Evolutionary conservation across 164 flowering plant species (phyloP).

Genomic region (Kingdonia uniflora): DNA sequence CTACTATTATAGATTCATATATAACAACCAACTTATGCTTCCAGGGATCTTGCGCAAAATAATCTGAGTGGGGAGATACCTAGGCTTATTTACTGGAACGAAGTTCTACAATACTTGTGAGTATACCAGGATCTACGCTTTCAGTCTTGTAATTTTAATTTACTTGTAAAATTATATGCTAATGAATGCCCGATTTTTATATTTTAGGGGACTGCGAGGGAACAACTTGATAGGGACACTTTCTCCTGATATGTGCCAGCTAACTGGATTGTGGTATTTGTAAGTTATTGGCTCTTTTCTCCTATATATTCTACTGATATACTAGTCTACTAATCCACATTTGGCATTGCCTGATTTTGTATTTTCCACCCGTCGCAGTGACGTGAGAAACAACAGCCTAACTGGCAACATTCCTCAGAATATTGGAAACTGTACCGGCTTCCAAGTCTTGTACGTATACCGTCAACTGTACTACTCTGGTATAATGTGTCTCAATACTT

Average conservation of each 20-base stretch:
- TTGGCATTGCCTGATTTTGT: neutral
- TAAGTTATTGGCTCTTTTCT: conserved; percentile 34
- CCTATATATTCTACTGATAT: neutral
- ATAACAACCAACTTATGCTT: neutral
- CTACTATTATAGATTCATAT: neutral
- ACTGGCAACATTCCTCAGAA: conserved; percentile 76
- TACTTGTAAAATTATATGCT: too few species aligned
- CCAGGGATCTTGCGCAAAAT: conserved; percentile 89
- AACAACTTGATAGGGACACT: conserved; percentile 75
- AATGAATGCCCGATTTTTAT: too few species aligned
- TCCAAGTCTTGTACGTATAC: conserved; percentile 91
- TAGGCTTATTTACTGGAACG: conserved; percentile 92
- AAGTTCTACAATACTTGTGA: conserved; percentile 89
- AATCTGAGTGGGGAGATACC: conserved; percentile 86
- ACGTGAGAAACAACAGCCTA: conserved; percentile 89
- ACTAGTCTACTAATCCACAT: neutral
- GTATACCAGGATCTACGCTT: conserved; percentile 18
- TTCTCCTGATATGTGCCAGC: conserved; percentile 91
- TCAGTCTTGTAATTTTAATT: too few species aligned
- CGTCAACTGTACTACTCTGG: neutral
- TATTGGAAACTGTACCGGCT: conserved; percentile 88
- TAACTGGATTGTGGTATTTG: conserved; percentile 97
- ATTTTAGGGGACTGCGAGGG: conserved; percentile 72
- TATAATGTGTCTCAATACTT: too few species aligned
- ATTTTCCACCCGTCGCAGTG: conserved; percentile 35